These are phyloP conservation scores for Cercophora newfieldiana DNA, from an alignment of 495 filamentous ascomycete genomes.

Conservation along the genomic window DNA sequence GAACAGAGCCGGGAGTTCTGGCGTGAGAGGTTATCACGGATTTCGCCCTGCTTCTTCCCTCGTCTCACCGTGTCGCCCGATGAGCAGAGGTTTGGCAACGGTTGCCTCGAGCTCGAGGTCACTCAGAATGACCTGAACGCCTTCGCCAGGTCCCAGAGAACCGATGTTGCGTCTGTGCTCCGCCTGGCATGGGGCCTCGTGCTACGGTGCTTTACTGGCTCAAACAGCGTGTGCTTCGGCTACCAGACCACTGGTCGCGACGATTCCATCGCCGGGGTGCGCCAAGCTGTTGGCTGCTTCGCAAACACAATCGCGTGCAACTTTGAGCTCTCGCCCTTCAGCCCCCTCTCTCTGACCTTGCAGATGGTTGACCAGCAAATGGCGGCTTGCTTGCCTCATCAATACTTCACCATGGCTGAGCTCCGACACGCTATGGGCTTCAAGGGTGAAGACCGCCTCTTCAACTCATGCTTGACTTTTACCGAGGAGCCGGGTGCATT, in stretches of 20 bases:
- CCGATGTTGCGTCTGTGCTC: conserved; percentile 38
- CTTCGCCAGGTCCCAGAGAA: conserved; percentile 37
- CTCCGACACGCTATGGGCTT: conserved; percentile 46
- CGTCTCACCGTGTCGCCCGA: conserved; percentile 28
- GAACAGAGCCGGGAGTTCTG: conserved; percentile 41
- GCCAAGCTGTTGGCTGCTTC: conserved; percentile 45
- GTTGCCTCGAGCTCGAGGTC: conserved; percentile 40
- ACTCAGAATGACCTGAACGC: conserved; percentile 35
- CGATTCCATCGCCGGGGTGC: conserved; percentile 37
- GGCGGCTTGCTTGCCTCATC: conserved; percentile 37
- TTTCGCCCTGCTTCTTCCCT: conserved; percentile 44
- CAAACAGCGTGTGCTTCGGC: conserved; percentile 44
- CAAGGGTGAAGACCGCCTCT: conserved; percentile 42
- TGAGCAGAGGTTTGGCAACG: conserved; percentile 34
- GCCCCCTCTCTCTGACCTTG: conserved; percentile 34
- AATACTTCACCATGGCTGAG: conserved; percentile 43
- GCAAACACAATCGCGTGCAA: conserved; percentile 41
- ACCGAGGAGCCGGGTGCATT: conserved; percentile 40
- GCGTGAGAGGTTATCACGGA: conserved; percentile 39
- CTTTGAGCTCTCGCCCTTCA: conserved; percentile 33
- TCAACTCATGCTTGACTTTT: conserved; percentile 50
- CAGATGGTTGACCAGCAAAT: conserved; percentile 39
- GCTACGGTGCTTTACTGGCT: conserved; percentile 45
- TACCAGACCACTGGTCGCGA: conserved; percentile 46
- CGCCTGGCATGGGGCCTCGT: conserved; percentile 50